Conservation (phyloP, 2,329 filamentous ascomycete species). For the Aspergillus pseudoviridinutans region DNA sequence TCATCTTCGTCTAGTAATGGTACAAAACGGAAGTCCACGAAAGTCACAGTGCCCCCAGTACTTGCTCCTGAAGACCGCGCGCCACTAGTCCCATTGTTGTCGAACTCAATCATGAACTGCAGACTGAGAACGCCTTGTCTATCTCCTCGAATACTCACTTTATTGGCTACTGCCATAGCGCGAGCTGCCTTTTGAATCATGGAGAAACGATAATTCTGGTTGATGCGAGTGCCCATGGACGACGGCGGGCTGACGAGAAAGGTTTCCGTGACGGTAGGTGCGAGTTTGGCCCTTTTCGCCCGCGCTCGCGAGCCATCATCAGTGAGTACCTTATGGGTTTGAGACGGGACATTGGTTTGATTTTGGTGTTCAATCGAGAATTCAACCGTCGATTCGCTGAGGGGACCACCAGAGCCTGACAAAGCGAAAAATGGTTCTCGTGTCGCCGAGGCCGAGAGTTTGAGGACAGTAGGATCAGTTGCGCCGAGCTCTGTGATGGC, state of each 20-base stretch:
- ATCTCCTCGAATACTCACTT: conserved; percentile 87
- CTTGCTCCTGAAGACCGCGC: conserved; percentile 16
- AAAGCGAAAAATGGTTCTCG: conserved; percentile 69
- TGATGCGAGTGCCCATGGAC: conserved; percentile 57
- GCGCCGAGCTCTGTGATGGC: conserved; percentile 52
- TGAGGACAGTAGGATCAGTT: conserved; percentile 69
- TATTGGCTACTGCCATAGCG: conserved; percentile 89
- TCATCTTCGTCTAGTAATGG: conserved; percentile 42
- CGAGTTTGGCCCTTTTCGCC: conserved; percentile 32
- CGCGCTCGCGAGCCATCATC: conserved; percentile 34
- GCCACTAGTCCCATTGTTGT: conserved; percentile 47
- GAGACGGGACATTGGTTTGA: conserved; percentile 18
- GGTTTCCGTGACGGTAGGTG: conserved; percentile 46
- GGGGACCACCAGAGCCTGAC: conserved; percentile 56
- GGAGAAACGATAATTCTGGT: conserved; percentile 81
- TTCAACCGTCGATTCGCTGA: conserved; percentile 59
- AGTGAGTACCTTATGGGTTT: conserved; percentile 30
- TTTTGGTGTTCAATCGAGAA: conserved; percentile 49
- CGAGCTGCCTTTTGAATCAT: conserved; percentile 79
- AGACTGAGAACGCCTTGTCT: conserved; percentile 84
- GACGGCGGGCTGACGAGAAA: conserved; percentile 55
- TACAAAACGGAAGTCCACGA: conserved; percentile 47
- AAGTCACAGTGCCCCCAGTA: conserved; percentile 34
- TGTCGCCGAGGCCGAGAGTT: conserved; percentile 60
- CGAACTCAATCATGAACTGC: conserved; percentile 93